These are phyloP conservation scores for Spizellomyces sp. DNA, from an alignment of 192 early-diverging fungal species.

Conservation along the genomic window DNA sequence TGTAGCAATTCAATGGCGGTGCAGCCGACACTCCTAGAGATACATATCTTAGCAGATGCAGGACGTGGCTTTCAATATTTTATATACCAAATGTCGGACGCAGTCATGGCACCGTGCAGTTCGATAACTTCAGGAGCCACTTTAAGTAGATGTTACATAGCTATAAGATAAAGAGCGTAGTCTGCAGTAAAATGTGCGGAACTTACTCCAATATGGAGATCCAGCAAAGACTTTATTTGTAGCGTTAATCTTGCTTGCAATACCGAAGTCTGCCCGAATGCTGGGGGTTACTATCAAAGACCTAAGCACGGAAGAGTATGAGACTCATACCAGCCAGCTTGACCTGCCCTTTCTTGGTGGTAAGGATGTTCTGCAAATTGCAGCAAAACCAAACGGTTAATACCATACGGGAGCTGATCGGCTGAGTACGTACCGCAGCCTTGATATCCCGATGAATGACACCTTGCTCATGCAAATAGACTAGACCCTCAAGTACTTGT, in stretches of 20 bases:
- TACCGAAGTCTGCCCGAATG: conserved; percentile 86
- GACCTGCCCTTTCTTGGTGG: conserved; percentile 93
- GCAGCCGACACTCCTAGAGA: conserved; percentile 79
- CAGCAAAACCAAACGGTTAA: neutral
- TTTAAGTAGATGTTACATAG: neutral
- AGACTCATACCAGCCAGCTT: conserved; percentile 60
- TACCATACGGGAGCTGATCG: neutral
- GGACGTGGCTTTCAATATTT: neutral
- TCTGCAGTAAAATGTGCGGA: neutral
- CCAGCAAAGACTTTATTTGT: conserved; percentile 35
- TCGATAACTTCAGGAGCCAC: conserved; percentile 73
- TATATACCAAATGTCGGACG: conserved; percentile 83
- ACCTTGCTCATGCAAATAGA: conserved; percentile 85
- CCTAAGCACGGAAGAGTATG: neutral
- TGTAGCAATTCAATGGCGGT: conserved; percentile 92
- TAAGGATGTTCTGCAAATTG: conserved; percentile 74
- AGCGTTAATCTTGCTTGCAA: conserved; percentile 78
- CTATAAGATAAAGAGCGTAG: neutral
- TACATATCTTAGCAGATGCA: neutral
- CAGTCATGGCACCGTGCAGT: conserved; percentile 81
- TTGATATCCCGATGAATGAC: conserved; percentile 94
- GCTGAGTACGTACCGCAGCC: conserved; percentile 54
- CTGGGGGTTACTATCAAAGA: neutral
- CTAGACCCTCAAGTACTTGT: conserved; percentile 87
- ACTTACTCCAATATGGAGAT: conserved; percentile 52